These are phyloP conservation scores for Gossypium gossypioides DNA, from an alignment of 441 rosid genomes.

Conservation along the genomic window DNA sequence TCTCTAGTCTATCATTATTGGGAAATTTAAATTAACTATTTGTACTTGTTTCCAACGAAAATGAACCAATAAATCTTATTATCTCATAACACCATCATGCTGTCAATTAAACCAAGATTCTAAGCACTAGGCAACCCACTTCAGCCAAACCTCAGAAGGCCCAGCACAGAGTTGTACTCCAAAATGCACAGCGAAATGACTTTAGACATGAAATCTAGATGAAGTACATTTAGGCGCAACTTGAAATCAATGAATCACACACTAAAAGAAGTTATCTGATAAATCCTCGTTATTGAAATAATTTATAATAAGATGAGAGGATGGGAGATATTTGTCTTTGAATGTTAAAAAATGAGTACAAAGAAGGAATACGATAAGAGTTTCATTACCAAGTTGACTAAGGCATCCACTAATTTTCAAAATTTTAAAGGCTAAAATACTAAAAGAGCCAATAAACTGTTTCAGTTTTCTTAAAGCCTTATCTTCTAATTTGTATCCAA, in stretches of 20 bases:
- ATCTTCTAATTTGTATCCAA: not conserved
- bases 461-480: not conserved
- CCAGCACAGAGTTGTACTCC: not conserved
- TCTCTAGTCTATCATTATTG: not conserved
- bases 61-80: not conserved
- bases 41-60: not conserved
- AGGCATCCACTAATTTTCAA: not conserved
- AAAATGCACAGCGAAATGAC: not conserved
- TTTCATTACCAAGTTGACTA: not conserved
- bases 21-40: not conserved
- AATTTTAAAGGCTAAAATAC: not conserved
- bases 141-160: not conserved
- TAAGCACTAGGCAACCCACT: not conserved
- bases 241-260: not conserved
- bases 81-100: not conserved
- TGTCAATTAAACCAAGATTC: not conserved
- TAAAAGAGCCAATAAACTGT: not conserved
- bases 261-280: not conserved
- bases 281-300: too few species aligned
- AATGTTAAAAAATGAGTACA: not conserved
- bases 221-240: not conserved
- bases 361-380: not conserved
- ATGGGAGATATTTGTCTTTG: not conserved
- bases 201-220: not conserved
- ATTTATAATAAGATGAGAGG: not conserved